Base-by-base conservation (phyloP, 257 asterid species). In the Ballota nigra region DNA sequence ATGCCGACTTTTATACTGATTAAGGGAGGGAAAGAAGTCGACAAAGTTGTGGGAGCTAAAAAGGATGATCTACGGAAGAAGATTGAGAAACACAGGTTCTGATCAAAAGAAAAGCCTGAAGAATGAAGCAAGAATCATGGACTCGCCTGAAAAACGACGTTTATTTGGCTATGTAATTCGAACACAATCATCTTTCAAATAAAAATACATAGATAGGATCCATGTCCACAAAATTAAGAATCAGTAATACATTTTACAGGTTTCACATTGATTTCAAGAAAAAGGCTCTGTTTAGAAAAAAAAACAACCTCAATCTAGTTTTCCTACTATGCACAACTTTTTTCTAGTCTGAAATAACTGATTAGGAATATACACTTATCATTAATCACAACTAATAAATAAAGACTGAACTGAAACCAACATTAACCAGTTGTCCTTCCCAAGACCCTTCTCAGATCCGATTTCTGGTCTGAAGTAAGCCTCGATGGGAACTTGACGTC, bases 401-500 rank as follows among this genome's bases (percentile, higher is more conserved):
- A 36, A n/a, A 19, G 28, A 53, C 19, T 38, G 22, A 23, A 53
- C 75, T 38, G 52, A 62, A 45, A 3, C 31, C 41, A 71, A 10
- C 70, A 69, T 75, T 80, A 87, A 28, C 85, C 79, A 47, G 63
- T 31, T 60, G 69, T 45, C 88, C 93, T 84, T 71, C 87, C 90
- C 70, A 93, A 74, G 24, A 93, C 90, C 90, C 98, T 81, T 81
- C 92, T 79, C 78, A 93, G 49, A 66, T 89, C 94, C 1, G 88
- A 87, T 75, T 93, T 93, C 76, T 91, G 98, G n/a, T 93, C 98
- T 9, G 89, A 8, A 31, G 80, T 79, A 29, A 93, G 91, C 80
- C 96, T 78, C 1, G 98, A 85, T 0, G 98, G 98, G 75, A 93
- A 91, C 70, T 85, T 93, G 59, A 93, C 72, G 51, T 91, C 97